Conservation (phyloP, 2,329 filamentous ascomycete genomes). For the Curvularia spicifera region DNA sequence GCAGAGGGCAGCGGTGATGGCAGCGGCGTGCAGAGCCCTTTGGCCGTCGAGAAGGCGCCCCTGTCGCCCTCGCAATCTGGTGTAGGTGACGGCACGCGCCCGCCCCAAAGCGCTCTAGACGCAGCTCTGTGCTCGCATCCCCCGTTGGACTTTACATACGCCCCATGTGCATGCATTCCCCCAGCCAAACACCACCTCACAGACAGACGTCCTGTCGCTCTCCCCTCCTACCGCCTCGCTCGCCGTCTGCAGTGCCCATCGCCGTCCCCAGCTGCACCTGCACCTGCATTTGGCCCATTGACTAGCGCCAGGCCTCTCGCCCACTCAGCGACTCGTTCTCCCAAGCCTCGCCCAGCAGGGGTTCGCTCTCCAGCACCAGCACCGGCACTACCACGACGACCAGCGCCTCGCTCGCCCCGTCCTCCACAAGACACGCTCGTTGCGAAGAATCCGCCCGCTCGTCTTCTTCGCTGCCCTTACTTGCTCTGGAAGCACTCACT, state of each 20-base stretch:
- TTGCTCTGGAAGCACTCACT: slow-evolving; percentile 14
- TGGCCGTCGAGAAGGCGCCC: slow-evolving; percentile 21
- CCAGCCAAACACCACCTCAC: slow-evolving; percentile 11
- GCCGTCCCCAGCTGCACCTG: not conserved
- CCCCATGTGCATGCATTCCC: slow-evolving; percentile 11
- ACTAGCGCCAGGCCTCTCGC: slow-evolving; percentile 12
- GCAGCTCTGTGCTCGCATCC: slow-evolving; percentile 25
- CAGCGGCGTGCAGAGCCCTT: slow-evolving; percentile 1
- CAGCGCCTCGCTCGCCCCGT: slow-evolving; percentile 13
- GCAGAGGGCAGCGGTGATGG: not conserved
- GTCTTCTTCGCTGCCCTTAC: slow-evolving; percentile 1
- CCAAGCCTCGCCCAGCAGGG: slow-evolving; percentile 29
- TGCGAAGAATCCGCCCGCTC: not conserved
- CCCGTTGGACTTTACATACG: slow-evolving; percentile 21
- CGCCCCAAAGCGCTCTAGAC: slow-evolving; percentile 22
- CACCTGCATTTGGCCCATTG: slow-evolving; percentile 11
- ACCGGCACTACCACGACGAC: not conserved
- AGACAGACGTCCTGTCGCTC: slow-evolving; percentile 2
- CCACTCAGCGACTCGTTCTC: slow-evolving; percentile 25
- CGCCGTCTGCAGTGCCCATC: slow-evolving; percentile 8
- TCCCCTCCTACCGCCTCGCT: slow-evolving; percentile 10
- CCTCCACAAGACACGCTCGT: slow-evolving; percentile 20
- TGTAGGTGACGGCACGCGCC: slow-evolving; percentile 15
- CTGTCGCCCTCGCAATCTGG: slow-evolving; percentile 17
- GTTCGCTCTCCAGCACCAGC: slow-evolving; percentile 17